These are phyloP conservation scores for Metschnikowia kofuensis DNA, from an alignment of 805 yeast species.

Conservation along the genomic window DNA sequence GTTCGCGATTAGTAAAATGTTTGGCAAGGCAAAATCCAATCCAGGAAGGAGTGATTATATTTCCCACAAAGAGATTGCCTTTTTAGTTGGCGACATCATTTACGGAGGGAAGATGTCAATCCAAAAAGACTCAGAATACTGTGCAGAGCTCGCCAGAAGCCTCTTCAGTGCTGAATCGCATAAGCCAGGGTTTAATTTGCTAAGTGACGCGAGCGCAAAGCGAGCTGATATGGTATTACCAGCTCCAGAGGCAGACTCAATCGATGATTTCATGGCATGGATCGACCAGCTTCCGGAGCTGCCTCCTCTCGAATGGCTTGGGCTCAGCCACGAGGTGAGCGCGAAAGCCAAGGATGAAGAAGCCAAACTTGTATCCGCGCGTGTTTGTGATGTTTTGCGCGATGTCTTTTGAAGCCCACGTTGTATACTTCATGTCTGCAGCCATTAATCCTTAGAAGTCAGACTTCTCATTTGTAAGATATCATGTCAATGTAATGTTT, in stretches of 20 bases:
- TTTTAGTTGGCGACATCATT: conserved; percentile 50
- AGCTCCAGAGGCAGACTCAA: conserved; percentile 47
- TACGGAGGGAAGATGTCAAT: conserved; percentile 66
- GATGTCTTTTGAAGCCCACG: not conserved
- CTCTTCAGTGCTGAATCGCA: conserved; percentile 43
- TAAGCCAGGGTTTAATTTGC: conserved; percentile 40
- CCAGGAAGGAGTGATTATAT: conserved; percentile 20
- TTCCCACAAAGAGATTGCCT: conserved; percentile 54
- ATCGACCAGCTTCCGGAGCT: conserved; percentile 49
- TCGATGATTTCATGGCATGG: conserved; percentile 45
- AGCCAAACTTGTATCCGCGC: conserved; percentile 13
- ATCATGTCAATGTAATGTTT: too few relatives aligned
- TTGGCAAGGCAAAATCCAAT: conserved; percentile 17
- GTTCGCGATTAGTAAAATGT: conserved; percentile 40
- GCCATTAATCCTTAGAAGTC: too few relatives aligned
- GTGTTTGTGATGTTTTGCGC: not conserved
- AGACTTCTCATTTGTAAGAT: too few relatives aligned
- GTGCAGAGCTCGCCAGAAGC: conserved; percentile 31
- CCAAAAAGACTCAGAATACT: conserved; percentile 35
- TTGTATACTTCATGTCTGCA: not conserved
- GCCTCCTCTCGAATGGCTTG: conserved; percentile 54
- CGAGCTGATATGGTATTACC: conserved; percentile 18
- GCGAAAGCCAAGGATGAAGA: conserved; percentile 24
- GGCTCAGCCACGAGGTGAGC: conserved; percentile 44
- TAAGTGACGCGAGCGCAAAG: conserved; percentile 25